phyloP scores from a whole-genome alignment of 129 eudicot genomes.

The Calendula officinalis region DNA sequence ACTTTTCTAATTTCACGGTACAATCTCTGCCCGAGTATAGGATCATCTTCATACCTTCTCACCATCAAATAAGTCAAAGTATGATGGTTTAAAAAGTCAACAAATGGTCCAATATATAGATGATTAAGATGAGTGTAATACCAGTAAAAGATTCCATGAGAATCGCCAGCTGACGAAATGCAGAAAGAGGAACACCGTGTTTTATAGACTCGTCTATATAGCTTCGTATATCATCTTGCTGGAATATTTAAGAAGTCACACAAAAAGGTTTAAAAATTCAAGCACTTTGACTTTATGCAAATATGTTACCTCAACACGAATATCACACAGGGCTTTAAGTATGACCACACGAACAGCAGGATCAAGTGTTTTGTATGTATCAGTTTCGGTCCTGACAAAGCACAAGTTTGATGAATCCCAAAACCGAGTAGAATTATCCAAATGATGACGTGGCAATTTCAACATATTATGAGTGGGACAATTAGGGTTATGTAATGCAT shows the following conservation, averaged over 20 bases:
- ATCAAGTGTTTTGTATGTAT: constrained; percentile 73
- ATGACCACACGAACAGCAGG: constrained; percentile 86
- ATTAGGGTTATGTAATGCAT: background rate
- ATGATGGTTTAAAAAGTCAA: constrained; percentile 11
- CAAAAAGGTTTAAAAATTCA: constrained; percentile 2
- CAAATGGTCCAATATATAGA: background rate
- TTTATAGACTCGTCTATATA: constrained; percentile 86
- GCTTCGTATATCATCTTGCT: constrained; percentile 97
- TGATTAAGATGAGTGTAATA: constrained; percentile 20
- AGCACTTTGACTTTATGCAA: background rate
- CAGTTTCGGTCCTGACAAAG: constrained; percentile 71
- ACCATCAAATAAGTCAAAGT: constrained; percentile 12
- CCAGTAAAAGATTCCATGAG: constrained; percentile 94
- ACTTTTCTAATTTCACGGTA: constrained; percentile 89
- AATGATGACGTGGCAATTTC: background rate
- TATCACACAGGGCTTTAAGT: constrained; percentile 89
- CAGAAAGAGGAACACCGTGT: constrained; percentile 76
- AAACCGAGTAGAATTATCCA: constrained; percentile 10
- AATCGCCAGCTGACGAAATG: constrained; percentile 96
- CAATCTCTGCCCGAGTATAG: constrained; percentile 81
- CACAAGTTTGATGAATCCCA: constrained; percentile 9
- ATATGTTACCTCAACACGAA: constrained; percentile 91
- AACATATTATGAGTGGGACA: background rate
- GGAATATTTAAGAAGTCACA: constrained; percentile 31
- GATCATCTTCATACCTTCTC: constrained; percentile 95